Percentiles rank a stretch among this genome's conserved stretches.
These are phyloP conservation scores for Lepraria neglecta DNA, from an alignment of 495 filamentous ascomycete species.

Conservation along the genomic window DNA sequence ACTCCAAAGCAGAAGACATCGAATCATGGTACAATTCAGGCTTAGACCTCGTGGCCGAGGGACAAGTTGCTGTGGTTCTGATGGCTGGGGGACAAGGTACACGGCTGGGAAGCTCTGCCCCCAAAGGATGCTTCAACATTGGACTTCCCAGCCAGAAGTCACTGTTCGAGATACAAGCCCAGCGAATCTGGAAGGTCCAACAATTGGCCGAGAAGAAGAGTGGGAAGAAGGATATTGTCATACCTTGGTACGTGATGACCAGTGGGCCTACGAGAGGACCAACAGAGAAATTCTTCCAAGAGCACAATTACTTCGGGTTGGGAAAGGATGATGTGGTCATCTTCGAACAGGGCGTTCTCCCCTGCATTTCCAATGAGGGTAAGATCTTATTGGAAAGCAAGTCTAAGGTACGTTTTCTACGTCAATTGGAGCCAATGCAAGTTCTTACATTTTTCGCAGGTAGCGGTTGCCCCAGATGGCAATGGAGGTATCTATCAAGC, in stretches of 20 bases:
- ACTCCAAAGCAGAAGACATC: conserved; percentile 74
- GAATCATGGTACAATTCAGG: conserved; percentile 81
- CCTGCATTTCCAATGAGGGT: conserved; percentile 94
- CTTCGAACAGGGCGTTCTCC: conserved; percentile 95
- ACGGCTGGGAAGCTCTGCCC: conserved; percentile 84
- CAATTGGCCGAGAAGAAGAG: conserved; percentile 66
- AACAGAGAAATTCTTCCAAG: conserved; percentile 86
- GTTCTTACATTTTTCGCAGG: conserved; percentile 34
- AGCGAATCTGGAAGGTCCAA: conserved; percentile 87
- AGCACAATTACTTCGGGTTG: conserved; percentile 86
- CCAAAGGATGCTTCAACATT: conserved; percentile 96
- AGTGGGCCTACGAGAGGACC: conserved; percentile 89
- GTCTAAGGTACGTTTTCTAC: conserved; percentile 53
- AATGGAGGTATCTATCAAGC: conserved; percentile 97
- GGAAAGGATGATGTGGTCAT: conserved; percentile 77
- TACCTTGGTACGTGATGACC: conserved; percentile 99
- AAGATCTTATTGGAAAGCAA: conserved; percentile 94
- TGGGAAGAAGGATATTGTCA: conserved; percentile 57
- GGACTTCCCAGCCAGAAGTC: conserved; percentile 86
- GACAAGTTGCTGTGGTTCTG: conserved; percentile 90
- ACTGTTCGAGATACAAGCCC: conserved; percentile 93
- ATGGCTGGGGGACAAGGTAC: conserved; percentile 98
- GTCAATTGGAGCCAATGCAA: not conserved
- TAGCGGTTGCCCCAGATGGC: conserved; percentile 95
- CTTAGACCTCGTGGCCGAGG: conserved; percentile 74